Base-by-base conservation (phyloP, 2,329 filamentous ascomycete species). In the Pestalotiopsis sp. region DNA sequence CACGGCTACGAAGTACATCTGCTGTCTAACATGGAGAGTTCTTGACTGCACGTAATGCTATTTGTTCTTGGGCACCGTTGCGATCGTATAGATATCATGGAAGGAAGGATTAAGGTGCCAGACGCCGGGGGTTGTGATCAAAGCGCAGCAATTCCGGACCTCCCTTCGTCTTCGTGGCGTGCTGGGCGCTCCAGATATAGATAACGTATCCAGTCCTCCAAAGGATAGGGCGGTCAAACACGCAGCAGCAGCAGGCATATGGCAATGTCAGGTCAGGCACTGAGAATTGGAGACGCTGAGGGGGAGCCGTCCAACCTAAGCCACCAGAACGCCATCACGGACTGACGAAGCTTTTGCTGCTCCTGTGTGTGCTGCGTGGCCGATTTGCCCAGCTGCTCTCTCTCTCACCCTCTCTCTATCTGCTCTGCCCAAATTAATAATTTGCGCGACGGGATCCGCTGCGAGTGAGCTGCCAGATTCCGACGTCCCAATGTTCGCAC, bases 261-360 rank as follows among this genome's bases (percentile, higher is more conserved):
- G 13, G 45, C 17, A 20, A 52, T 52, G 45, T n/a, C 41, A 52
- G 14, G 45, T 52, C 45, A 52, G 45, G 45, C 45, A 52, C 45
- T 52, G 45, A 52, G 45, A 52, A 52, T 52, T 52, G 45, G 45
- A 52, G 45, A 52, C 45, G 57, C 57, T 60, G 31, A 60, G 31
- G 25, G 57, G 57, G 13, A 38, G 57, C 57, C 31, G 57, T 52
- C 45, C 45, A 52, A 52, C 45, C 45, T 52, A 52, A 52, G 45
- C 45, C 45, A 52, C 27, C 57, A 59, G 23, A 27, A 59, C 57
- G 57, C 39, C 61, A 64, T 52, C 61, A 49, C 61, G 20, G 61
- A 64, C 59, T 36, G 59, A 62, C 57, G 57, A 59, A 59, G 57
- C 57, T 36, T 36, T 36, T 59, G 57, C 57, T 36, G 57, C 27